Evolutionary conservation across 768 basidiomycete genomes (phyloP).

Genomic region (Crepidotus variabilis): DNA sequence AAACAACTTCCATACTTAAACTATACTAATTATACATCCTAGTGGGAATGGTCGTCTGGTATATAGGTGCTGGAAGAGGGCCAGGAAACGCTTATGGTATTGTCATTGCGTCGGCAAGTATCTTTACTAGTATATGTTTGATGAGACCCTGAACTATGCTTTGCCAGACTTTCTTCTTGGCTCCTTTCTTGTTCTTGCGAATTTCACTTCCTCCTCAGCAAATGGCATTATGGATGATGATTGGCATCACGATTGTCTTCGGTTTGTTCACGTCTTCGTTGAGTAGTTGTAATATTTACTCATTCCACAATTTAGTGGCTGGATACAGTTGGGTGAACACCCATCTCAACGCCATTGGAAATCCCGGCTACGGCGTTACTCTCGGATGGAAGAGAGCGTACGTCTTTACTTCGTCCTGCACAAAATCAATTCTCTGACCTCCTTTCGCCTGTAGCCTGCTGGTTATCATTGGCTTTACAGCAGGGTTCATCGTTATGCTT

Average conservation of each 20-base stretch:
- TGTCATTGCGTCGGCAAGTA: constrained; percentile 33
- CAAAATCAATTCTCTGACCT: not conserved
- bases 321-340: constrained; percentile 41
- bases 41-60: constrained; percentile 41
- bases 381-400: constrained; percentile 43
- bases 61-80: constrained; percentile 35
- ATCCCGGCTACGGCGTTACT: constrained; percentile 31
- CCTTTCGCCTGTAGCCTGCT: constrained; percentile 25
- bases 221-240: constrained; percentile 34
- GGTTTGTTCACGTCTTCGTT: constrained; percentile 16
- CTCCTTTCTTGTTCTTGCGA: not conserved
- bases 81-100: constrained; percentile 38
- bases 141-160: not conserved
- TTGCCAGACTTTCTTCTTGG: not conserved
- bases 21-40: not conserved
- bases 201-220: constrained; percentile 25
- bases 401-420: constrained; percentile 10
- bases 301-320: constrained; percentile 21
- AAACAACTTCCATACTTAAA: not conserved
- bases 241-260: constrained; percentile 35
- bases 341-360: constrained; percentile 23
- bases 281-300: not conserved
- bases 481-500: constrained; percentile 43
- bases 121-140: not conserved
- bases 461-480: constrained; percentile 42